Evolutionary conservation across 2,329 filamentous ascomycete genomes (phyloP).

Genomic region (Pseudopyricularia cyperi): DNA sequence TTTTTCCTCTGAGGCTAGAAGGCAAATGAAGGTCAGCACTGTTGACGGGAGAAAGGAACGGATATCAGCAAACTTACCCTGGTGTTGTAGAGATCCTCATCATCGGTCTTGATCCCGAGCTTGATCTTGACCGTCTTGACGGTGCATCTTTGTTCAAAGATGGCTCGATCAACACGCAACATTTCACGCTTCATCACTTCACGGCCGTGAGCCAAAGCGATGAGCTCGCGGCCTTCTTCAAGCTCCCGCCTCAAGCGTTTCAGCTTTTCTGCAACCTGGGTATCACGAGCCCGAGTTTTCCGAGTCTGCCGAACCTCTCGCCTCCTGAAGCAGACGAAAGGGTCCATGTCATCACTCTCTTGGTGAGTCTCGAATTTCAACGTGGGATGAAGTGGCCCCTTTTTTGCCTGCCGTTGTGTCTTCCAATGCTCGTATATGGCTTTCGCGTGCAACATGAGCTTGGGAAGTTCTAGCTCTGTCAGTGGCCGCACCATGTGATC

Average conservation of each 20-base stretch:
- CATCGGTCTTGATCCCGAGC: conserved; percentile 79
- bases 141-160: conserved; percentile 72
- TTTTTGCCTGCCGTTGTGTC: conserved; percentile 48
- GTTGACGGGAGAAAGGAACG: not conserved
- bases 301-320: conserved; percentile 88
- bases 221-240: conserved; percentile 73
- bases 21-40: not conserved
- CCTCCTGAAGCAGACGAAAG: conserved; percentile 94
- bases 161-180: conserved; percentile 57
- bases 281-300: conserved; percentile 88
- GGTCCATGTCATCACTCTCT: conserved; percentile 90
- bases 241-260: conserved; percentile 84
- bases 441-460: conserved; percentile 49
- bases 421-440: conserved; percentile 88
- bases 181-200: conserved; percentile 70
- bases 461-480: conserved; percentile 32
- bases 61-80: conserved; percentile 47
- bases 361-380: conserved; percentile 92
- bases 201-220: conserved; percentile 65
- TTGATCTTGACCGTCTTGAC: conserved; percentile 83
- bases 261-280: conserved; percentile 86
- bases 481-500: conserved; percentile 63
- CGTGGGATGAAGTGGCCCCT: conserved; percentile 61
- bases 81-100: conserved; percentile 89
- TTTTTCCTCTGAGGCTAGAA: conserved; percentile 59